A percentile compares a stretch with the other conserved stretches of the same genome.
These are phyloP conservation scores for Penicillium crystallinum DNA, from an alignment of 495 filamentous ascomycete genomes.

Conservation along the genomic window DNA sequence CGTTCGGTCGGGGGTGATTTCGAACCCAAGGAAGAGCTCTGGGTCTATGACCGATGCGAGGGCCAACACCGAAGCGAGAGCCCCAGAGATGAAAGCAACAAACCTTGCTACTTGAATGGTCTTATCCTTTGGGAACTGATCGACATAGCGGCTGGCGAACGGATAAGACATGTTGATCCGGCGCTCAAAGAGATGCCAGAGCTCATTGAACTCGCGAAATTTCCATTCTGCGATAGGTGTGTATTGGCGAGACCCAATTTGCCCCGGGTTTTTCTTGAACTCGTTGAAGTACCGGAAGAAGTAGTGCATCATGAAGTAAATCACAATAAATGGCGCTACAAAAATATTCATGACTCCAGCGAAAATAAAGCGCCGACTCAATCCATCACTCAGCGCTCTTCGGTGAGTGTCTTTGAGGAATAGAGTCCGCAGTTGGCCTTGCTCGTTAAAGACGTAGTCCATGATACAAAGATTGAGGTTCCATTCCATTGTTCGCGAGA, in stretches of 20 bases:
- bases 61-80: conserved; percentile 76
- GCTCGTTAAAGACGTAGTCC: conserved; percentile 88
- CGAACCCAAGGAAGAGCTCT: conserved; percentile 86
- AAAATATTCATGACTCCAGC: conserved; percentile 82
- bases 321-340: conserved; percentile 74
- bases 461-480: conserved; percentile 81
- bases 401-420: conserved; percentile 82
- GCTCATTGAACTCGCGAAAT: conserved; percentile 96
- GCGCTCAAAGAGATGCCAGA: conserved; percentile 84
- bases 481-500: conserved; percentile 82
- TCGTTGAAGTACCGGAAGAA: conserved; percentile 94
- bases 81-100: conserved; percentile 79
- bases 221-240: conserved; percentile 96
- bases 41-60: conserved; percentile 78
- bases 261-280: conserved; percentile 85
- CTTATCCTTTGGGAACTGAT: conserved; percentile 96
- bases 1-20: conserved; percentile 78
- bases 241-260: conserved; percentile 77
- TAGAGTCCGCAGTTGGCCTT: conserved; percentile 73
- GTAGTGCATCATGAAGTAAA: conserved; percentile 78
- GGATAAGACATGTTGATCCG: conserved; percentile 92
- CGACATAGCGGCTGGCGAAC: conserved; percentile 84
- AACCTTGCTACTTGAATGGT: conserved; percentile 76
- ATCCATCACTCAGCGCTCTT: conserved; percentile 65
- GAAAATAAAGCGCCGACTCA: conserved; percentile 72